Evolutionary conservation across 352 stramenopile genomes (phyloP), one percentile per base, ranked within the genome.

Genomic region (Globisporangium mamillatum): DNA sequence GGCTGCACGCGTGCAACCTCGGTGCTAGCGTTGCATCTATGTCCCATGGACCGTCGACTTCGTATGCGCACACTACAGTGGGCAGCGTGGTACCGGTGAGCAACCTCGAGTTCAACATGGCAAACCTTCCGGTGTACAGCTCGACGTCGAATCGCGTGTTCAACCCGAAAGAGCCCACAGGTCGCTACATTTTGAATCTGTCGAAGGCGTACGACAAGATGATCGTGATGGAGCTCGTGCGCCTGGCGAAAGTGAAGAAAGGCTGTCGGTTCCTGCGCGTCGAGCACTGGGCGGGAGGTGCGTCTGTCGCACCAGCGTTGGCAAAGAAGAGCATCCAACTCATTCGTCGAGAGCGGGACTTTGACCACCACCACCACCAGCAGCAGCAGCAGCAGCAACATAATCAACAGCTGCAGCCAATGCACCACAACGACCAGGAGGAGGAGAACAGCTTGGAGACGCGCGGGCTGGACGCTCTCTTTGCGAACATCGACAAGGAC

Each of bases 171-270:
- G 84, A 97, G 27, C 86, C 85, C 20, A 86, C 84, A 0, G 86
- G 88, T 1, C 71, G 81, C 22, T 97, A 95, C 57, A 72, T 79
- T 2, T 75, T 97, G 5, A 75, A 91, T 24, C 54, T 95, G 12
- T 24, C 58, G 0, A 80, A 92, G 5, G 80, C 89, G 1, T 96
- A 94, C 62, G 88, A 92, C 63, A 81, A 82, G 68, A 94, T 91
- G 79, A 89, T 96, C 54, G 71, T 75, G 1, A 84, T 81, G 61
- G 84, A 93, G 61, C 77, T 96, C 12, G 67, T 92, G n/a, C 84
- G 86, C 2, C 74, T 96, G 3, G 82, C 89, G 4, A 90, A 77
- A 29, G 79, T 73, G 9, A 79, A 84, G 36, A 93, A 93, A 70
- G 89, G 86, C 34, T 94, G 87, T 63, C 78, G 78, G 0, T 94